These are phyloP conservation scores for Dunaliella primolecta DNA, from an alignment of 139 green algal genomes.

Conservation along the genomic window DNA sequence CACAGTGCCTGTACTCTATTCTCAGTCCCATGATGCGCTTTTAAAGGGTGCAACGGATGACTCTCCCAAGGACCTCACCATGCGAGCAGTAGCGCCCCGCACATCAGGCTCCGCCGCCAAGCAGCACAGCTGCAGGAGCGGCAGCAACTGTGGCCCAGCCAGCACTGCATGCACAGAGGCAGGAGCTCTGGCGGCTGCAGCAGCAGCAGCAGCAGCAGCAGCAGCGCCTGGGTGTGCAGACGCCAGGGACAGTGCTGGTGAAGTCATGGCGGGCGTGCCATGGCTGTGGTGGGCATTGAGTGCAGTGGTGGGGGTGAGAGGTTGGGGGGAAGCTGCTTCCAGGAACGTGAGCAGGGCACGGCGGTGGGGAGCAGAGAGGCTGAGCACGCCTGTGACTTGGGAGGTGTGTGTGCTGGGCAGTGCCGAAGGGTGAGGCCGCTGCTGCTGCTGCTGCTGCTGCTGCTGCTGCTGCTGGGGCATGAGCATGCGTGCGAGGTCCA, in stretches of 20 bases:
- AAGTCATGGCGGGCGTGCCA: no score
- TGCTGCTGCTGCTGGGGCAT: no score
- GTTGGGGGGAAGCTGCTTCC: neutral
- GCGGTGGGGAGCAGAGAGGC: conserved; percentile 13
- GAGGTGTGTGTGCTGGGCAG: no score
- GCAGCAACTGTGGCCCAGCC: conserved; percentile 16
- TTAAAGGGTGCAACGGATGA: no score
- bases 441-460: no score
- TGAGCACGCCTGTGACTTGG: conserved; percentile 15
- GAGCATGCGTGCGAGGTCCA: neutral
- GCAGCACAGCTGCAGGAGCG: conserved; percentile 24
- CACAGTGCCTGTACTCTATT: no score
- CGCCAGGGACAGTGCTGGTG: neutral
- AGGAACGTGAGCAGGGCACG: conserved; percentile 6
- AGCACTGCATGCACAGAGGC: conserved; percentile 8
- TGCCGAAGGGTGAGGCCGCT: no score
- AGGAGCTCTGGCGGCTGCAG: neutral
- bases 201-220: conserved; percentile 5
- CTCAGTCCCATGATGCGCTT: no score
- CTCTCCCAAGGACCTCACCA: no score
- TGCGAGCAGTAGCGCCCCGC: neutral
- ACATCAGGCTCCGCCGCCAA: neutral
- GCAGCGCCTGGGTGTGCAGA: neutral
- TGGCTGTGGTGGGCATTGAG: no score
- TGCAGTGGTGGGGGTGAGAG: neutral